phyloP scores from a whole-genome alignment of 1,139 yeast species.

The Geotrichum australiense region DNA sequence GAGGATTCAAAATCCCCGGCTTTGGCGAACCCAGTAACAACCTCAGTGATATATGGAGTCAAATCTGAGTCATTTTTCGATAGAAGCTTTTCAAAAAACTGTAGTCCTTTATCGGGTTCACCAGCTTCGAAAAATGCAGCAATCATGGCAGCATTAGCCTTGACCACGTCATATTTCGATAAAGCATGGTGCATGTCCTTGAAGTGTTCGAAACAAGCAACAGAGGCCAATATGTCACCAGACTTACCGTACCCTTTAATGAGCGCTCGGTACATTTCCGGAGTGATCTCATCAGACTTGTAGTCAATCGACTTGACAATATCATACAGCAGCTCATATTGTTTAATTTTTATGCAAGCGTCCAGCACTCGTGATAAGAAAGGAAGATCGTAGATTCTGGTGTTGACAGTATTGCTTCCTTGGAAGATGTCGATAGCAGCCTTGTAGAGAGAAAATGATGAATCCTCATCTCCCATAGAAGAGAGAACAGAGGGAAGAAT shows the following conservation, averaged over 20 bases:
- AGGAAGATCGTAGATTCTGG: conserved; percentile 20
- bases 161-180: conserved; percentile 16
- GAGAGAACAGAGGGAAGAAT: conserved; percentile 13
- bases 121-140: conserved; percentile 29
- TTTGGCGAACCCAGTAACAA: conserved; percentile 30
- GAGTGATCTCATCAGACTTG: conserved; percentile 12
- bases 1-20: conserved; percentile 29
- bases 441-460: conserved; percentile 23
- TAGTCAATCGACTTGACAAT: conserved; percentile 12
- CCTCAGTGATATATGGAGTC: conserved; percentile 19
- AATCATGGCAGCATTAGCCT: conserved; percentile 30
- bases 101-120: conserved; percentile 26
- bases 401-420: conserved; percentile 26
- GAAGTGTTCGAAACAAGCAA: conserved; percentile 16
- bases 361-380: conserved; percentile 21
- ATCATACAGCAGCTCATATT: conserved; percentile 16
- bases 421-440: conserved; percentile 28
- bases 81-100: conserved; percentile 27
- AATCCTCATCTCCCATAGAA: conserved; percentile 18
- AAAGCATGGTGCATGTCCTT: conserved; percentile 13
- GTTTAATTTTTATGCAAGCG: conserved; percentile 19
- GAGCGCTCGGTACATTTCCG: conserved; percentile 17
- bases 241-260: conserved; percentile 21
- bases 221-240: conserved; percentile 20
- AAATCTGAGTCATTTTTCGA: conserved; percentile 16